Evolutionary conservation across 1,284 basidiomycete genomes (phyloP).

Genomic region (Inonotus obliquus): DNA sequence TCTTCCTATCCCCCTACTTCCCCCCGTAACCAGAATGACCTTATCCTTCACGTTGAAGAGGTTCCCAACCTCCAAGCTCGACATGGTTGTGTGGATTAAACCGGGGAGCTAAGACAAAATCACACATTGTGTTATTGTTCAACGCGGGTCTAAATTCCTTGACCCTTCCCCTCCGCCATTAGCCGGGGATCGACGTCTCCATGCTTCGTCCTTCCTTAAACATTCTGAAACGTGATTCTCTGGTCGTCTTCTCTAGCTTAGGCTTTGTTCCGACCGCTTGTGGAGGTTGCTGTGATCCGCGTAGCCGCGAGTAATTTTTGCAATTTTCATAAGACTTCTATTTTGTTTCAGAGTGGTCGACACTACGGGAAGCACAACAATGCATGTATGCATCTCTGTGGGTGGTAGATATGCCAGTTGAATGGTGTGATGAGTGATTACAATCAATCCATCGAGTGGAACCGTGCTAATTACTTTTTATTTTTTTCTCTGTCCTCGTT

Average conservation of each 20-base stretch:
- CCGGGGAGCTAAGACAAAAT: not conserved
- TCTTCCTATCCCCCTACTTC: conserved; percentile 66
- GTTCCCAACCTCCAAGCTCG: conserved; percentile 35
- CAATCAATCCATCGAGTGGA: conserved; percentile 19
- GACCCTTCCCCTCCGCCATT: too few species aligned
- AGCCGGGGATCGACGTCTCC: conserved; percentile 4
- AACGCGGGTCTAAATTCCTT: not conserved
- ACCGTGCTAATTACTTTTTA: conserved; percentile 35
- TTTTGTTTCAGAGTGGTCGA: too few species aligned
- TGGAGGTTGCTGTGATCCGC: not conserved
- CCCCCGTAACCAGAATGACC: conserved; percentile 66
- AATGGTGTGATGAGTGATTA: conserved; percentile 26
- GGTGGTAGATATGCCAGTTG: conserved; percentile 27
- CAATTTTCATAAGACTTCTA: not conserved
- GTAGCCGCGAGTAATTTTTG: not conserved
- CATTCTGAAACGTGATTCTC: not conserved
- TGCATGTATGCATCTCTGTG: too few species aligned
- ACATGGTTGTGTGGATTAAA: conserved; percentile 36
- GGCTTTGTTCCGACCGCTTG: not conserved
- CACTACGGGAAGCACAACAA: too few species aligned
- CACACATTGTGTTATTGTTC: not conserved
- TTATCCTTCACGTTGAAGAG: conserved; percentile 59
- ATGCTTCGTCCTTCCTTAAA: not conserved
- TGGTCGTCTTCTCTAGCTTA: not conserved
- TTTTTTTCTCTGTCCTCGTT: conserved; percentile 20